Evolutionary conservation across 2,329 filamentous ascomycete species (phyloP), one percentile per base, ranked within the genome.

Genomic region (Colletotrichum acutatum): DNA sequence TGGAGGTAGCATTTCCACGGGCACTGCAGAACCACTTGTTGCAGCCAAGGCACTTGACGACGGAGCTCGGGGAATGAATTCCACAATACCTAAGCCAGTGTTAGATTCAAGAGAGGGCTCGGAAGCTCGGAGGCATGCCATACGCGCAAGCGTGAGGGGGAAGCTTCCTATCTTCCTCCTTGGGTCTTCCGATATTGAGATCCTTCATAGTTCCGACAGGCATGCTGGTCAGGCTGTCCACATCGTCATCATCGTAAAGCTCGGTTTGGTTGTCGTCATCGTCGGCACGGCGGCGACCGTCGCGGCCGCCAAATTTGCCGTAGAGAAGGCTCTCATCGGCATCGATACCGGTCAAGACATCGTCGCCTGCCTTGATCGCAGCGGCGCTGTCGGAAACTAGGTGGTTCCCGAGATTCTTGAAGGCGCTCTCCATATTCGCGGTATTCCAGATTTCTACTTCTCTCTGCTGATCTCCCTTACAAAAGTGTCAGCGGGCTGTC

Each of bases 21-120:
- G 96, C 95, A 83, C 95, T 98, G 85, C 97, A 99, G 83, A 99
- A 99, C 97, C 97, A 99, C 82, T 98, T 99, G 86, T 91, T 96
- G 87, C 97, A 99, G 74, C 92, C 90, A 74, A 99, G 88, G 81
- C 97, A 99, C 85, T 98, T 98, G 78, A 99, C 97, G 70, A 99
- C 97, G 76, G 94, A 97, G 81, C 93, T 93, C 2, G 97, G 93
- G 71, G 97, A 97, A 85, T 99, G 97, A 76, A 99, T 99, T 72
- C 97, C 97, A 82, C 97, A 99, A 83, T 98, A 98, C 52, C 95
- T 97, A 26, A 9, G 14, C 16, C 37, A 46, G n/a, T 34, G 2
- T 1, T 22, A 34, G 37, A n/a, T 66, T 26, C 16, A 28, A 37
- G 26, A 24, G 67, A 71, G 68, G 68, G 64, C 69, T 28, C 46